A percentile compares a stretch with the other conserved stretches of the same genome.
Evolutionary conservation across 345 rosid genomes (phyloP).

Genomic region (Passiflora organensis): DNA sequence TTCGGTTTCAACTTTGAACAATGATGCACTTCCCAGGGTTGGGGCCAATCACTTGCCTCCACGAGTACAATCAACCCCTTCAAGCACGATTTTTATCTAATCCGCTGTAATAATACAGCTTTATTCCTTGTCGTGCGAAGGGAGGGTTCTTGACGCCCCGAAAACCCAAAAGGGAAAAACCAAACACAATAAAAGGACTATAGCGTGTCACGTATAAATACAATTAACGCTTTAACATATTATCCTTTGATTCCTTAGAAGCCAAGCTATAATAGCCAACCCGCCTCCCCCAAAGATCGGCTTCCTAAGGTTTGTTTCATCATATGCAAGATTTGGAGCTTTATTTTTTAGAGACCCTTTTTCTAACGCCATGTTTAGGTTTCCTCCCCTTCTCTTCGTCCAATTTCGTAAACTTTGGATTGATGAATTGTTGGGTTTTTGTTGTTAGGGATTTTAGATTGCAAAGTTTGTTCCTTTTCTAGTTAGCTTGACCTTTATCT

Average conservation of each 20-base stretch:
- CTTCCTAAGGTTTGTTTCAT: conserved; percentile 6
- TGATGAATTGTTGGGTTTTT: not conserved
- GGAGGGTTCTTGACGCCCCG: not conserved
- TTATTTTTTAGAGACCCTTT: not conserved
- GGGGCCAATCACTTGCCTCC: not conserved
- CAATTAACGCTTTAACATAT: not conserved
- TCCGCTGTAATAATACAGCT: not conserved
- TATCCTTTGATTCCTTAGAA: conserved; percentile 1
- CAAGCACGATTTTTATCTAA: not conserved
- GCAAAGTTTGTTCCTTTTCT: not conserved
- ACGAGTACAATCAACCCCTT: not conserved
- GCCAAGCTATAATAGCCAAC: not conserved
- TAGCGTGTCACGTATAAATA: not conserved
- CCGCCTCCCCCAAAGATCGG: not conserved
- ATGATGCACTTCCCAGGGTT: too few relatives aligned
- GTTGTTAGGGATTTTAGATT: not conserved
- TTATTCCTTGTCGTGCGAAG: not conserved
- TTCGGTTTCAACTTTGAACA: not conserved
- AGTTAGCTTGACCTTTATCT: too few relatives aligned
- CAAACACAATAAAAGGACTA: not conserved
- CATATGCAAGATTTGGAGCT: not conserved
- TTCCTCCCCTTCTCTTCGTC: not conserved
- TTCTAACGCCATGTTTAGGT: conserved; percentile 10
- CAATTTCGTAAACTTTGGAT: not conserved
- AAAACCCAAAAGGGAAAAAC: not conserved